These are phyloP conservation scores for Oryza officinalis DNA, from an alignment of 176 grass and related monocot species.

Conservation along the genomic window DNA sequence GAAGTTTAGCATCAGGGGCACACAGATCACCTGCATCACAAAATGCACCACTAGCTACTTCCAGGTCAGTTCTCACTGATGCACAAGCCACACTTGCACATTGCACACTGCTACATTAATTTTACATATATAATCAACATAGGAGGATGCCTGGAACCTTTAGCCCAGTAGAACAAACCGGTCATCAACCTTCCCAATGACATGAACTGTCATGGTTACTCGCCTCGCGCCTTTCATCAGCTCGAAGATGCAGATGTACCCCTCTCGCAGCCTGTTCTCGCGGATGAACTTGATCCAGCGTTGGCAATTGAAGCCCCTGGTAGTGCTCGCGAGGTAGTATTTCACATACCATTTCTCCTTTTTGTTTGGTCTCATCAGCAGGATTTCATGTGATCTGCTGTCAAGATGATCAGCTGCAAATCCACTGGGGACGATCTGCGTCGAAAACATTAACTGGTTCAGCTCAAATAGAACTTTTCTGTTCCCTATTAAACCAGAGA, in stretches of 20 bases:
- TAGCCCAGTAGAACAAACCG: conserved; percentile 11
- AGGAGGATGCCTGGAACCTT: not conserved
- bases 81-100: not conserved
- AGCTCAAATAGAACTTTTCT: not conserved
- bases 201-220: conserved; percentile 24
- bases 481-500: not conserved
- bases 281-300: conserved; percentile 40
- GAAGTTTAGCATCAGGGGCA: not conserved
- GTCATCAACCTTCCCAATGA: conserved; percentile 13
- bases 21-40: not conserved
- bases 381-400: conserved; percentile 17
- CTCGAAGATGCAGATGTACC: conserved; percentile 46
- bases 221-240: conserved; percentile 21
- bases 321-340: not conserved
- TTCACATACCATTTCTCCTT: conserved; percentile 32
- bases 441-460: not conserved
- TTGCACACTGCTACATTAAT: not conserved
- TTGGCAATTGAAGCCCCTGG: conserved; percentile 7
- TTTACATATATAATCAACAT: not conserved
- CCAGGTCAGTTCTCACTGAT: too few species aligned
- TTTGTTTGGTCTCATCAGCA: conserved; percentile 29
- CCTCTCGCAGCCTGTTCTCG: conserved; percentile 25
- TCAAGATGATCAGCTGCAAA: conserved; percentile 46
- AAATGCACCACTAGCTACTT: not conserved
- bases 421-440: conserved; percentile 34